Base-by-base conservation (phyloP, 2,329 filamentous ascomycete genomes). In the Diaporthe sp. region DNA sequence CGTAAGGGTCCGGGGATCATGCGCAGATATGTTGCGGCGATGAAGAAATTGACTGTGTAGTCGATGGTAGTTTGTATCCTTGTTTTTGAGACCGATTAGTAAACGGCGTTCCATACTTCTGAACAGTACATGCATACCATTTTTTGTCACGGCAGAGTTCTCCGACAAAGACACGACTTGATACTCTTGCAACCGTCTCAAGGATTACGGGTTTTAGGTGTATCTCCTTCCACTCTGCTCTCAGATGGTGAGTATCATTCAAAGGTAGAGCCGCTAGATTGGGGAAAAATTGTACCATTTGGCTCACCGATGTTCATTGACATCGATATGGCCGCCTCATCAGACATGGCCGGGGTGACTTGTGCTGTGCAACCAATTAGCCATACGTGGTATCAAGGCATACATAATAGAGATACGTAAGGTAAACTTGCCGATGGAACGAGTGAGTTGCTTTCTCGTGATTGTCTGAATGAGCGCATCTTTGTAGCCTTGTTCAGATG, bases 391-490 rank as follows among this genome's bases (percentile, higher is more conserved):
- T 13, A 15, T 13, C 12, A 1, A 25, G n/a, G 44, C 17, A 22
- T 22, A 22, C 44, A 22, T 46, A 28, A 15, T 28, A 25, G 51
- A 53, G n/a, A 53, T 53, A 28, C n/a, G 4, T 46, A 25, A 6
- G 3, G n/a, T 53, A 1, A 4, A 53, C 51, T 53, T 59, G 13
- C 57, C 57, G 22, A 59, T 59, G 2, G 57, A 59, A 6, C 57
- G 57, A 39, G 57, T 59, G 9, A 59, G 31, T n/a, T 59, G 57
- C 12, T 59, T 59, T 59, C 57, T 59, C 39, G 57, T 59, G 57
- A 59, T 39, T 17, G 57, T 59, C 19, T 59, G 57, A 12, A 59
- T 59, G 22, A 59, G 57, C 19, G 34, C 57, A 59, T 59, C 57
- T 39, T 39, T 31, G 31, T 59, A 59, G 31, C 57, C 57, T 22